These are phyloP conservation scores for Pyrenopolyporus hunteri DNA, from an alignment of 495 filamentous ascomycete genomes.

Conservation along the genomic window DNA sequence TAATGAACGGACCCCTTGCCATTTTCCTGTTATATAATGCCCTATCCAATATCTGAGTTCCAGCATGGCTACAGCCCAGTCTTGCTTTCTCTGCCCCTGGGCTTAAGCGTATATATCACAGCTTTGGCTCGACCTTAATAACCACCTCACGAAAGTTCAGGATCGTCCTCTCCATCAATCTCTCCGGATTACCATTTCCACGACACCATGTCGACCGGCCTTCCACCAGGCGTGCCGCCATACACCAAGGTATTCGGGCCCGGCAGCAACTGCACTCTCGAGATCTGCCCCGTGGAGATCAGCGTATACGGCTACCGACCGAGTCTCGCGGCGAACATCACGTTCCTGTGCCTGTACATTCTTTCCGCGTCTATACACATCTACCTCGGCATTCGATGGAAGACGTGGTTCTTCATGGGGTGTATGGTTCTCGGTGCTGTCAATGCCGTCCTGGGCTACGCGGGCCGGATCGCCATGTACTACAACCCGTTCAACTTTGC, in stretches of 20 bases:
- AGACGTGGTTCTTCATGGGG: slow-evolving; percentile 48
- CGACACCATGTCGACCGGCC: not conserved
- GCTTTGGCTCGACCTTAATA: no score
- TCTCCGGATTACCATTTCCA: no score
- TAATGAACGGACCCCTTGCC: no score
- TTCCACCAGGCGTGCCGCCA: not conserved
- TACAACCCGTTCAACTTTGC: slow-evolving; percentile 55
- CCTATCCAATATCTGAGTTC: no score
- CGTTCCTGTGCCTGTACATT: slow-evolving; percentile 38
- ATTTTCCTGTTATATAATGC: not conserved
- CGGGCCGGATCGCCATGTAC: slow-evolving; percentile 53
- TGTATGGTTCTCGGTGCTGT: slow-evolving; percentile 46
- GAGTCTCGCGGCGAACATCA: slow-evolving; percentile 36
- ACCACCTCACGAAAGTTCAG: no score
- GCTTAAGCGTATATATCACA: no score
- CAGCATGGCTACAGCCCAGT: no score
- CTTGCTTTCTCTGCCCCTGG: no score
- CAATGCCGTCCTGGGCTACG: slow-evolving; percentile 56
- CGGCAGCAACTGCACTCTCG: slow-evolving; percentile 44
- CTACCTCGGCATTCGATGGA: slow-evolving; percentile 47
- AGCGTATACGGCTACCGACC: slow-evolving; percentile 45
- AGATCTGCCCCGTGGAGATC: slow-evolving; percentile 43
- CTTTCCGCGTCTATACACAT: slow-evolving; percentile 36
- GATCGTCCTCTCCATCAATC: no score
- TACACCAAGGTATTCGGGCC: slow-evolving; percentile 35